Evolutionary conservation across 2,329 filamentous ascomycete species (phyloP), one percentile per base, ranked within the genome.

Genomic region (Clonostachys sp.): DNA sequence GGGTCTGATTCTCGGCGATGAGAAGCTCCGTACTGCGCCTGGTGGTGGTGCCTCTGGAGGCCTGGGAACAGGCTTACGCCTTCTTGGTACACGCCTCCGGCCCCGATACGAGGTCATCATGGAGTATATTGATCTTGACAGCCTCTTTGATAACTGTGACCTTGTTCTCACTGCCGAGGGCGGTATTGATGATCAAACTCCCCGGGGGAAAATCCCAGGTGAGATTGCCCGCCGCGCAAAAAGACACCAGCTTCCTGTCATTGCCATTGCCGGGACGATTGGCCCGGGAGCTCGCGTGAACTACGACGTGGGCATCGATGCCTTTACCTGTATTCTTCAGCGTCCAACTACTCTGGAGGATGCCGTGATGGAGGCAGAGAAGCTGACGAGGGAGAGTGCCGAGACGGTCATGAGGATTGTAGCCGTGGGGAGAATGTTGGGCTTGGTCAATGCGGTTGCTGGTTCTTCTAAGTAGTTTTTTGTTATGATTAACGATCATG

Each of bases 91-190:
- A 3, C 61, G 52, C 34, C 59, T 79, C 14, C 65, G 70, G 42
- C 71, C 73, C 14, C 63, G 75, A 42, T 73, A 71, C 53, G 74
- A 76, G 46, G 68, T 74, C 24, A 69, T 78, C 53, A 73, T 70
- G 55, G 70, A 75, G 49, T 78, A 77, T 53, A 71, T 78, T 43
- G 65, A 70, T 45, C 59, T 78, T 30, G 65, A 72, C 39, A 60
- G 61, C 3, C 61, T 77, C 5, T 72, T 79, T 46, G 64, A 69
- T 13, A 57, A 68, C 30, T 75, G 71, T 51, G 70, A 79, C 48
- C 63, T 79, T 8, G 72, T 78, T 1, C 63, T 79, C 51, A 79
- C 75, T 1, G 75, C 74, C 2, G 76, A 80, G 53, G 75, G 76
- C 1, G 72, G 73, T 10, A 66, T 79, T 14, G 76, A 79, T 51